phyloP scores from a whole-genome alignment of 495 filamentous ascomycete species.

The Tuber aestivum region DNA sequence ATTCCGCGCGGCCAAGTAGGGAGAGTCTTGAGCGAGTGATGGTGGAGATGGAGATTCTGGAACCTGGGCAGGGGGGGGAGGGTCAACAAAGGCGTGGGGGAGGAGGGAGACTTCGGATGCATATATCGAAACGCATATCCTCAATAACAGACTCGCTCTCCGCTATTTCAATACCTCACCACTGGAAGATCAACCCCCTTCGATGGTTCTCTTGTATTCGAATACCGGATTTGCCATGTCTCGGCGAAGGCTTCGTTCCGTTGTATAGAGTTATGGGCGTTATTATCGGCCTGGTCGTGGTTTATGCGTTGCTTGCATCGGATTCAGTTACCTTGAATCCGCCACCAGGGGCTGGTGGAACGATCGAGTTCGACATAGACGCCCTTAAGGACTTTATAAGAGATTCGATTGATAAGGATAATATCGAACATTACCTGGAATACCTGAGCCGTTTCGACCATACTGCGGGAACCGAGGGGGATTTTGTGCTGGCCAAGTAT shows the following conservation, averaged over 20 bases:
- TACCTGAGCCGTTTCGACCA: slow-evolving; percentile 75
- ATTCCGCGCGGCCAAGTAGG: slow-evolving; percentile 44
- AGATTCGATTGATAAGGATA: slow-evolving; percentile 56
- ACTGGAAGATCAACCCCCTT: slow-evolving; percentile 38
- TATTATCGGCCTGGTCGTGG: slow-evolving; percentile 62
- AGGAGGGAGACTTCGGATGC: slow-evolving; percentile 49
- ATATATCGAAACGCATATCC: slow-evolving; percentile 49
- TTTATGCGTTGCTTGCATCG: slow-evolving; percentile 79
- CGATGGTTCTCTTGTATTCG: slow-evolving; percentile 32
- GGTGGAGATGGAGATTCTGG: slow-evolving; percentile 83
- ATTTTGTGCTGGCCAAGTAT: slow-evolving; percentile 73
- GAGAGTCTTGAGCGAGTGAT: slow-evolving; percentile 66
- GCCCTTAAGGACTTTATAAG: slow-evolving; percentile 65
- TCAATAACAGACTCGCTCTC: slow-evolving; percentile 49
- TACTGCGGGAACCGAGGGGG: slow-evolving; percentile 84
- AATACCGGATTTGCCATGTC: slow-evolving; percentile 37
- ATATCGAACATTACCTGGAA: slow-evolving; percentile 63
- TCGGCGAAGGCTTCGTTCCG: slow-evolving; percentile 46
- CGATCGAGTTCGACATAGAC: slow-evolving; percentile 58
- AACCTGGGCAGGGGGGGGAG: slow-evolving; percentile 52
- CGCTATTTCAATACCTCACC: slow-evolving; percentile 45
- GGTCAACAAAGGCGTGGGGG: slow-evolving; percentile 43
- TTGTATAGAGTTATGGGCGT: slow-evolving; percentile 67
- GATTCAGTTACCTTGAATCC: slow-evolving; percentile 64
- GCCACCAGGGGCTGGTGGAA: slow-evolving; percentile 46